Evolutionary conservation across 2,329 filamentous ascomycete species (phyloP), one percentile per base, ranked within the genome.

Genomic region (Zopfia rhizophila): DNA sequence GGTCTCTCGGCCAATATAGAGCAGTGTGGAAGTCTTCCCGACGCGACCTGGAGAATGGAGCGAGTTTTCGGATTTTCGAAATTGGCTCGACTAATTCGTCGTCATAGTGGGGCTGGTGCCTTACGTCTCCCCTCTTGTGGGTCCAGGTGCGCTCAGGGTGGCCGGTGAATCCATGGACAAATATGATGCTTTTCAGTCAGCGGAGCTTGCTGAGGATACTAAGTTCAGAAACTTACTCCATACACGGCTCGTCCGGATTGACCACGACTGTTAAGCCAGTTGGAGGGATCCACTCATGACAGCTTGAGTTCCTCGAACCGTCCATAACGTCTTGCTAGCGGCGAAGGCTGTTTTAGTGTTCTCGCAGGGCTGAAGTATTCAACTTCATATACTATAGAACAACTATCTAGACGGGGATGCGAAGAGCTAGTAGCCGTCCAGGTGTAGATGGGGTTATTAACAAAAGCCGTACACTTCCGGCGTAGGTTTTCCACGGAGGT

Each of bases 81-180:
- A 49, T 32, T 7, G 13, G 48, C 29, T 55, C 52, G 17, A 10
- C 31, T 30, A 17, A 21, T 28, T 31, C 28, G 7, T 33, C 35
- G 14, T 38, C 29, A 10, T 33, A n/a, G 5, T 32, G 17, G n/a
- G 7, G 3, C 3, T 19, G 21, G 13, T 38, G 18, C 7, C 7
- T 21, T 19, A 18, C 14, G 23, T 45, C 38, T 28, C 31, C 35
- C 32, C 28, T 50, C 16, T 38, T 27, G 25, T 49, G 45, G 24
- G 36, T 50, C 50, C 50, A 53, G 16, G 50, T 53, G n/a, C 41
- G 37, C 28, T 50, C 29, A 12, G 50, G 50, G 18, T 53, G 45
- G 14, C 50, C 50, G 7, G 45, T 53, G 17, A 53, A 50, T 27
- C 50, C 50, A 43, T 53, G 45, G 24, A 53, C 36, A 28, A 53